These are phyloP conservation scores for Carex parvula DNA, from an alignment of 176 grass and related monocot genomes.

Conservation along the genomic window DNA sequence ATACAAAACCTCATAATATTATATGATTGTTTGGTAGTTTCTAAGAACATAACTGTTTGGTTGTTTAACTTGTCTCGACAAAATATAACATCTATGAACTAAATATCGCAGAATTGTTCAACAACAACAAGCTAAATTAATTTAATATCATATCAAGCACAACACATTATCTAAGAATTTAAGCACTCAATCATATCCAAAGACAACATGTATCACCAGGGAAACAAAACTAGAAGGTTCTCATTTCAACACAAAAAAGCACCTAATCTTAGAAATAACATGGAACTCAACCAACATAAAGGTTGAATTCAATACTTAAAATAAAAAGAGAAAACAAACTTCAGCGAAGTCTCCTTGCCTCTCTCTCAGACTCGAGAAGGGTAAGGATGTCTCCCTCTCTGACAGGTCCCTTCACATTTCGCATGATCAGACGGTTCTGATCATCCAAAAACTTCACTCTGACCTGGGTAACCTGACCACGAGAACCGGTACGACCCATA, in stretches of 20 bases:
- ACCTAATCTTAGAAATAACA: slow-evolving; percentile 9
- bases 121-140: background rate
- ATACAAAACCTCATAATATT: background rate
- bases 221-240: slow-evolving; percentile 20
- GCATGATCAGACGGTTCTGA: slow-evolving; percentile 93
- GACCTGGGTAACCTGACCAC: slow-evolving; percentile 87
- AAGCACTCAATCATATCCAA: background rate
- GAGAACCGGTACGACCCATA: slow-evolving; percentile 70
- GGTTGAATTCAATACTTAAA: slow-evolving; percentile 14
- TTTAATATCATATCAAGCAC: background rate
- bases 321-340: background rate
- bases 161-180: background rate
- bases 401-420: slow-evolving; percentile 74
- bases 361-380: slow-evolving; percentile 79
- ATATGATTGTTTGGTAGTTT: too few species aligned
- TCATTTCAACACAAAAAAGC: slow-evolving; percentile 20
- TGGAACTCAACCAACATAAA: slow-evolving; percentile 8
- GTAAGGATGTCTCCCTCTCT: slow-evolving; percentile 83
- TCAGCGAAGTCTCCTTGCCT: slow-evolving; percentile 85
- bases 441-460: slow-evolving; percentile 92
- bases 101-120: background rate
- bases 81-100: background rate
- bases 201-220: background rate
- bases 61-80: background rate
- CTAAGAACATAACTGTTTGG: background rate